Base-by-base conservation (phyloP, 2,329 filamentous ascomycete genomes). In the Aspergillus sp. region DNA sequence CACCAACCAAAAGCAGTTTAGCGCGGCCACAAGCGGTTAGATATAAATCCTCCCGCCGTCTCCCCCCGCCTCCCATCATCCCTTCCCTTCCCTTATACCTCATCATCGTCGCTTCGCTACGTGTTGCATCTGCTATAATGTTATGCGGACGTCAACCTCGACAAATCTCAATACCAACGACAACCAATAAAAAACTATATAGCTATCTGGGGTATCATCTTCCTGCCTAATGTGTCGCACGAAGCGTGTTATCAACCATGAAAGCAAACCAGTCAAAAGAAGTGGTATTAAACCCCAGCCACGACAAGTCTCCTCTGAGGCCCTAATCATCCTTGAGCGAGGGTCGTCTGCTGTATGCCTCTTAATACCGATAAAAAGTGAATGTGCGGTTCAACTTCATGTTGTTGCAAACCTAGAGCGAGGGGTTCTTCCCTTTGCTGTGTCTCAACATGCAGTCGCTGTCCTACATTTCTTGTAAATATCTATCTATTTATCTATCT, bases 281-380 rank as follows among this genome's bases (percentile, higher is more conserved):
- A 30, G 28, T 52, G 63, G 63, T 65, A 61, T 60, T 58, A 55
- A 41, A 60, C 63, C 58, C 57, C 62, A 62, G 64, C 60, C 28
- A 58, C 58, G 64, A 63, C 62, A 63, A 59, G 49, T 53, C 32
- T 28, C 55, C 53, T 25, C 25, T n/a, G 17, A 12, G n/a, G 39
- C 54, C 49, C 47, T 30, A 61, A 53, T 36, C 25, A 41, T 39
- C 13, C 23, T 28, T 55, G 58, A 41, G 53, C 48, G 60, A 60
- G 59, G 57, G 60, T 65, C 64, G 62, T 47, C 45, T 56, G 64
- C 62, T 66, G 62, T 64, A 28, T 64, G 56, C 62, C 62, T 66
- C 60, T 64, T 43, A 61, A 36, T 66, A 66, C 64, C 64, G 32
- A 66, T 54, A 66, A 30, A 30, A 57, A 57, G n/a, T 19, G 55